Percentiles rank a stretch among this genome's conserved stretches.
These are phyloP conservation scores for Lentinula edodes DNA, from an alignment of 768 basidiomycete species.

Conservation along the genomic window DNA sequence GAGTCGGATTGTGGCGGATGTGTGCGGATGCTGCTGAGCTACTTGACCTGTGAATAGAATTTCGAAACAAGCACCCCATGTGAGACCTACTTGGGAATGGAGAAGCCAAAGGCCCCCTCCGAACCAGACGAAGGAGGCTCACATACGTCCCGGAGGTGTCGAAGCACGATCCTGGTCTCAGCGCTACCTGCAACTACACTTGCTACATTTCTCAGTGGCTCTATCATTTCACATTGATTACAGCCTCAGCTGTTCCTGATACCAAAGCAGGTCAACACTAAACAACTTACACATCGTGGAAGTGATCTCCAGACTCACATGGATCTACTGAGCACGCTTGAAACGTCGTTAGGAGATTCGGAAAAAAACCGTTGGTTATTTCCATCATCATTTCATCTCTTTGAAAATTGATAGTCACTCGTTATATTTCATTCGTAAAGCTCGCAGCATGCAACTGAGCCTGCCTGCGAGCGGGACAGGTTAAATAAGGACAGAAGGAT, in stretches of 20 bases:
- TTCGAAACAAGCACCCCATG: no score
- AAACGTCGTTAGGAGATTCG: conserved; percentile 83
- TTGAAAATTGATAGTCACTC: background rate
- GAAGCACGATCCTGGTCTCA: conserved; percentile 41
- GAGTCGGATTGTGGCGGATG: no score
- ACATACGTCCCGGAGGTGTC: no score
- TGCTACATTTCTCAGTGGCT: conserved; percentile 43
- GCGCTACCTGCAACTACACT: conserved; percentile 26
- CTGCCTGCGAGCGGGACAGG: conserved; percentile 80
- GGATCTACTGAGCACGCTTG: conserved; percentile 80
- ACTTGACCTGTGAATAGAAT: no score
- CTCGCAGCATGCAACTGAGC: conserved; percentile 87
- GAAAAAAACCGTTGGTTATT: conserved; percentile 73
- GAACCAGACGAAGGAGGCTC: no score
- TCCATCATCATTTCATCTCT: no score
- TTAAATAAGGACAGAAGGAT: conserved; percentile 60
- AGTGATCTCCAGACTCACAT: conserved; percentile 87
- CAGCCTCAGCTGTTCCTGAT: conserved; percentile 40
- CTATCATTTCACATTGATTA: conserved; percentile 31
- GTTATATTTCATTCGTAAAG: conserved; percentile 67
- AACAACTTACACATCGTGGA: conserved; percentile 92
- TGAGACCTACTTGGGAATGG: no score
- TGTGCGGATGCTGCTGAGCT: no score
- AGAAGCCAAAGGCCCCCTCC: no score
- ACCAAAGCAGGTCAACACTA: conserved; percentile 61